These are phyloP conservation scores for Termitomyces bulborhizus DNA, from an alignment of 768 basidiomycete genomes.

Conservation along the genomic window DNA sequence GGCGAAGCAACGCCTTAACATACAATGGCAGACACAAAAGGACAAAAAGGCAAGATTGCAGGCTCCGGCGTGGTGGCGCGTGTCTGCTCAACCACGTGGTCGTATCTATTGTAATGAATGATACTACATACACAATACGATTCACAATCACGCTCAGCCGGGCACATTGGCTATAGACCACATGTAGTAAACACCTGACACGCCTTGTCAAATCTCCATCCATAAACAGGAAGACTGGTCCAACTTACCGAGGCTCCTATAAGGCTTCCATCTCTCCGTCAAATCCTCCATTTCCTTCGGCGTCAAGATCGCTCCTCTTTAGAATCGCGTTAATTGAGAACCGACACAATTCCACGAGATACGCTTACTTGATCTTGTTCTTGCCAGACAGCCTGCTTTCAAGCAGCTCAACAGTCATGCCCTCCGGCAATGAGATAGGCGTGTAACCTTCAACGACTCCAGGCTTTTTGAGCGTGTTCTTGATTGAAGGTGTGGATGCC, in stretches of 20 bases:
- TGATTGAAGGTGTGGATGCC: conserved; percentile 65
- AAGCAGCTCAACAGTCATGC: conserved; percentile 49
- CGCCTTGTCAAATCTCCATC: background rate
- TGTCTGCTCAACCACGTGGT: conserved; percentile 3
- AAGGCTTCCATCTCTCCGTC: conserved; percentile 75
- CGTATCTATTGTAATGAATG: conserved; percentile 3
- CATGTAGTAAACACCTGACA: conserved; percentile 76
- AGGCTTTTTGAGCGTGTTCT: conserved; percentile 41
- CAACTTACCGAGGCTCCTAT: conserved; percentile 68
- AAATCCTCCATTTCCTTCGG: conserved; percentile 78
- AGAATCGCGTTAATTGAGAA: conserved; percentile 7
- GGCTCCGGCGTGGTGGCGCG: conserved; percentile 12
- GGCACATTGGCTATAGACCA: conserved; percentile 63
- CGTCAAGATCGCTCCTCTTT: conserved; percentile 69
- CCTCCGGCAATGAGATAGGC: conserved; percentile 44
- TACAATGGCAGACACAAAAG: conserved; percentile 11
- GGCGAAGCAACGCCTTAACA: conserved; percentile 9
- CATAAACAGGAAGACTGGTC: background rate
- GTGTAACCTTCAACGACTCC: conserved; percentile 17
- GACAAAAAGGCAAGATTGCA: conserved; percentile 7
- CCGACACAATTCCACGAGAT: conserved; percentile 6
- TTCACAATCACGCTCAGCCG: background rate
- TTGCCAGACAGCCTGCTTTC: conserved; percentile 60
- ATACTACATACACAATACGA: background rate
- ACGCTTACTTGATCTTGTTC: conserved; percentile 65